Percentiles rank a stretch among this genome's conserved stretches.
These are phyloP conservation scores for Pleurostoma richardsiae DNA, from an alignment of 2,329 filamentous ascomycete species.

Conservation along the genomic window DNA sequence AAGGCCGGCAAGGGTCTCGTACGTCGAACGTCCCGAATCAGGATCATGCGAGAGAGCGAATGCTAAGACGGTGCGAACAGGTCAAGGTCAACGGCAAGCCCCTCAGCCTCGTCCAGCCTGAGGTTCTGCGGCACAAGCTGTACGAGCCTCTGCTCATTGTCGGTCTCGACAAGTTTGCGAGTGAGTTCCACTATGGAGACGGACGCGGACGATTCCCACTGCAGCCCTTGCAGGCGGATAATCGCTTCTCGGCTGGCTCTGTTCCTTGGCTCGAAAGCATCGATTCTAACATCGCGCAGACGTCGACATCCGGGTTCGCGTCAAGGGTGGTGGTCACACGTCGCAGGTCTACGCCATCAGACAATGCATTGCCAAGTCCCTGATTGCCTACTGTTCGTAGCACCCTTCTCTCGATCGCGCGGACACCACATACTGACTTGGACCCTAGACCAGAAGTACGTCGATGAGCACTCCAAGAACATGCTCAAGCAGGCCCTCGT, in stretches of 20 bases:
- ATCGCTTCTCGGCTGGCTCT: too few relatives aligned
- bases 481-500: slow-evolving; percentile 95
- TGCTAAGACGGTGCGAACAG: slow-evolving; percentile 49
- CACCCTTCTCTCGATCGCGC: too few relatives aligned
- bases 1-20: not conserved
- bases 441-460: slow-evolving; percentile 79
- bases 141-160: slow-evolving; percentile 73
- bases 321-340: slow-evolving; percentile 94
- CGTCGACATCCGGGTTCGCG: slow-evolving; percentile 96
- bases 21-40: not conserved
- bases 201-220: too few relatives aligned
- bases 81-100: slow-evolving; percentile 99
- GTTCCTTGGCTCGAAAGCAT: too few relatives aligned
- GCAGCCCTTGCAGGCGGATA: too few relatives aligned
- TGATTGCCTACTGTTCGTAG: slow-evolving; percentile 74
- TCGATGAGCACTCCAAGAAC: slow-evolving; percentile 99
- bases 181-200: too few relatives aligned
- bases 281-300: slow-evolving; percentile 63
- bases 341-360: slow-evolving; percentile 95
- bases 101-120: slow-evolving; percentile 87
- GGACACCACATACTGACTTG: too few relatives aligned
- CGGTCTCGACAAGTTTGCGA: slow-evolving; percentile 67
- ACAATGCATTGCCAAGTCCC: slow-evolving; percentile 96
- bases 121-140: slow-evolving; percentile 94
- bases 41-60: not conserved